Base-by-base conservation (phyloP, 805 yeast species). In the Hanseniaspora hatyaiensis region DNA sequence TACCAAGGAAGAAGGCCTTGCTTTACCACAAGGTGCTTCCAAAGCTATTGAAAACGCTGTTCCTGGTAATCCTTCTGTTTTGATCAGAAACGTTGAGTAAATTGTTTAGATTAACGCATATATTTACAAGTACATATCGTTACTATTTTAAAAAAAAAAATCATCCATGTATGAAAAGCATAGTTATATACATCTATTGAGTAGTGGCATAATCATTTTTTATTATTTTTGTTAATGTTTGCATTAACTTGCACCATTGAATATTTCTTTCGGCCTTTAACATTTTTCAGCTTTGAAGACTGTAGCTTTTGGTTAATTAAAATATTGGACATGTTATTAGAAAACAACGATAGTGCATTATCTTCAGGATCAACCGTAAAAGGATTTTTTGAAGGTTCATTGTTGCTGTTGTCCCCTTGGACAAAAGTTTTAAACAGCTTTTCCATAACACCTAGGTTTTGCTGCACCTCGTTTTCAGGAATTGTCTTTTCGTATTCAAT, bases 61-160 rank as follows among this genome's bases (percentile, higher is more conserved):
- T 54, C 98, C 98, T 40, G 97, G 97, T 52, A 74, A 75, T 55
- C 97, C 98, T 32, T 96, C 95, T 58, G 77, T 89, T 58, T 65
- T 78, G 53, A 72, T 89, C 53, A 75, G 68, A 55, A 88, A 88
- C 65, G 59, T 80, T 40, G 73, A 67, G 54, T 37, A 37, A 24
- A 15, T 9, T 20, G 30, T 28, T 16, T 29, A 40, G n/a, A 32
- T 29, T 28, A n/a, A n/a, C n/a, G n/a, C n/a, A n/a, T n/a, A n/a
- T n/a, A n/a, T n/a, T n/a, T n/a, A n/a, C n/a, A n/a, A n/a, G n/a
- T n/a, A n/a, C n/a, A n/a, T n/a, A n/a, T n/a, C n/a, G n/a, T n/a
- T n/a, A n/a, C n/a, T n/a, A n/a, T n/a, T n/a, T n/a, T n/a, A n/a
- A n/a, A n/a, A n/a, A n/a, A n/a, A n/a, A n/a, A n/a, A n/a, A 8